Evolutionary conservation across 768 basidiomycete species (phyloP).

Genomic region (Serendipita indica): DNA sequence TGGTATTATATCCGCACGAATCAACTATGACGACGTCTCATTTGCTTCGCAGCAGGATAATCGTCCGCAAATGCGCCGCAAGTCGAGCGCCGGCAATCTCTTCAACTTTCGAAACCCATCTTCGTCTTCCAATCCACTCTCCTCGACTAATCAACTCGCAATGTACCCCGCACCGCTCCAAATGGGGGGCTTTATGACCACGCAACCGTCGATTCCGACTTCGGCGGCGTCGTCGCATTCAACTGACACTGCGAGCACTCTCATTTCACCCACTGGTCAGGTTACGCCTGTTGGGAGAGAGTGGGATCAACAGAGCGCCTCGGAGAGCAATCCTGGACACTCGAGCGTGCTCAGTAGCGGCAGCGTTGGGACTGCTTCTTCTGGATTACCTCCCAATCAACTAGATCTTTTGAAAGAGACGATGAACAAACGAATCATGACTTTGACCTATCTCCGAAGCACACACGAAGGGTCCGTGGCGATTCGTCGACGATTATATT

Average conservation of each 20-base stretch:
- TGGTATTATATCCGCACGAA: too few species aligned
- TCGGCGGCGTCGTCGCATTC: neutral
- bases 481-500: conserved; percentile 9
- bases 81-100: conserved; percentile 7
- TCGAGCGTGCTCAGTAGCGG: neutral
- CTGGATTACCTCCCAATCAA: conserved; percentile 7
- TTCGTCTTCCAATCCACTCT: conserved; percentile 7
- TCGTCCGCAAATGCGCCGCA: conserved; percentile 7
- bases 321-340: conserved; percentile 1
- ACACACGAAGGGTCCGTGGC: conserved; percentile 68
- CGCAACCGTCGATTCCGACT: neutral
- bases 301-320: neutral
- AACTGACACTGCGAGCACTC: neutral
- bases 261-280: neutral
- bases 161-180: neutral
- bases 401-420: conserved; percentile 44
- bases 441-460: conserved; percentile 70
- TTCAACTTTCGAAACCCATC: neutral
- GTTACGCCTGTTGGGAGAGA: neutral
- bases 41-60: too few species aligned
- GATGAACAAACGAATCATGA: conserved; percentile 71
- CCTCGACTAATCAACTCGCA: neutral
- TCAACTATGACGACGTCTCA: too few species aligned
- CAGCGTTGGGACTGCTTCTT: neutral
- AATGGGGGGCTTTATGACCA: conserved; percentile 3